phyloP scores from a whole-genome alignment of 768 basidiomycete species.

The Flagelloscypha sp. region DNA sequence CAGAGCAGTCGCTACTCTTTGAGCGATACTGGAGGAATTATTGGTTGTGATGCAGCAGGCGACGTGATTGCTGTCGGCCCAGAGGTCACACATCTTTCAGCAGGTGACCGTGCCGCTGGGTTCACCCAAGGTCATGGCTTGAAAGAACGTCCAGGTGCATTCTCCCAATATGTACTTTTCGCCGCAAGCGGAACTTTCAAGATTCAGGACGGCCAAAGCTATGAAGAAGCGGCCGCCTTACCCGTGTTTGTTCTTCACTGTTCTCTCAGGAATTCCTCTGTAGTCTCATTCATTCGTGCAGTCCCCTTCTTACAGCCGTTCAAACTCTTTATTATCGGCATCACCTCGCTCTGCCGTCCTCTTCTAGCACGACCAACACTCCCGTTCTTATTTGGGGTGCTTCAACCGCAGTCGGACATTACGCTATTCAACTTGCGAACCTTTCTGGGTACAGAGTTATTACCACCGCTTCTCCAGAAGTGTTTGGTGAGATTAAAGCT shows the following conservation, averaged over 20 bases:
- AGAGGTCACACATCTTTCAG: slow-evolving; percentile 3
- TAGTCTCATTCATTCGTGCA: too few relatives aligned
- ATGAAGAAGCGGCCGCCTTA: slow-evolving; percentile 4
- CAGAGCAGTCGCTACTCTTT: not conserved
- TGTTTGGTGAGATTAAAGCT: slow-evolving; percentile 5
- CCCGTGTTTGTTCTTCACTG: slow-evolving; percentile 3
- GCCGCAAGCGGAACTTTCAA: slow-evolving; percentile 3
- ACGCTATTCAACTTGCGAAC: slow-evolving; percentile 6
- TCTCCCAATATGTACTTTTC: slow-evolving; percentile 4
- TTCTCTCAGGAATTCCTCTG: too few relatives aligned
- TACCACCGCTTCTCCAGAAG: slow-evolving; percentile 6
- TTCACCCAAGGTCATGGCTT: slow-evolving; percentile 1
- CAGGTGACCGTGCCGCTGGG: slow-evolving; percentile 7
- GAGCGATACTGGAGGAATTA: not conserved
- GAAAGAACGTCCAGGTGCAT: not conserved
- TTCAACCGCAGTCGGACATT: slow-evolving; percentile 4
- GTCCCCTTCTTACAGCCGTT: slow-evolving; percentile 2
- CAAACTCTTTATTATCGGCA: slow-evolving; percentile 2
- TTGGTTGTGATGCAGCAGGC: slow-evolving; percentile 7
- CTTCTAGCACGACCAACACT: not conserved
- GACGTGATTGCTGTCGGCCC: slow-evolving; percentile 8
- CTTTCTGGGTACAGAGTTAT: slow-evolving; percentile 6
- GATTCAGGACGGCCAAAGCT: not conserved
- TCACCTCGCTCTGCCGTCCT: not conserved
- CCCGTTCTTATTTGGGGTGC: slow-evolving; percentile 1